Conservation (phyloP, 2,329 filamentous ascomycete genomes). For the Neoarthrinium moseri region DNA sequence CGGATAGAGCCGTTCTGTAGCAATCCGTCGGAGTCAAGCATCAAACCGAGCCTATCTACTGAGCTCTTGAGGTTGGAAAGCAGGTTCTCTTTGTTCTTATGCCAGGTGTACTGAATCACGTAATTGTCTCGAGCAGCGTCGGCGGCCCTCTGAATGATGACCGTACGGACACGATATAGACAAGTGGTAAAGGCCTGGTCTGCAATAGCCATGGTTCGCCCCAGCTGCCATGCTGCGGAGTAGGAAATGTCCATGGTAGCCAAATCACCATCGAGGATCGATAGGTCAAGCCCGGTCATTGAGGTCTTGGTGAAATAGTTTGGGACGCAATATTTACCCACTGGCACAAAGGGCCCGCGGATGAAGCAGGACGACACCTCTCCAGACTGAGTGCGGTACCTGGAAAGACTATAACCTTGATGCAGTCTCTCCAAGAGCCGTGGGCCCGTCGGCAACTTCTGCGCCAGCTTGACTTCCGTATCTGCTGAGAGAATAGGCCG, state of each 20-base stretch:
- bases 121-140: not conserved
- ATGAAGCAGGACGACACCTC: too few species aligned
- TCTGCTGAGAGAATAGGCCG: too few species aligned
- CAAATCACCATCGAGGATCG: constrained; percentile 35
- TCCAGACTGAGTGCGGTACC: too few species aligned
- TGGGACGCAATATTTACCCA: too few species aligned
- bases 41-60: not conserved
- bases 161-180: constrained; percentile 18
- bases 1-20: not conserved
- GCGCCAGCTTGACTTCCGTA: too few species aligned
- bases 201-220: constrained; percentile 35
- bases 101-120: constrained; percentile 1
- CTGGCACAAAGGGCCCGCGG: too few species aligned
- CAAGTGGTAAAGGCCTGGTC: constrained; percentile 21
- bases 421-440: too few species aligned
- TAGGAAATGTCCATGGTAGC: constrained; percentile 45
- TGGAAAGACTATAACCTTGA: too few species aligned
- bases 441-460: too few species aligned
- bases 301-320: too few species aligned
- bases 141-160: constrained; percentile 14
- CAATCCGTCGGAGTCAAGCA: not conserved
- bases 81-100: not conserved
- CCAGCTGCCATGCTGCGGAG: constrained; percentile 41
- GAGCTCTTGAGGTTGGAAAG: not conserved
- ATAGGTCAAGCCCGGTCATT: too few species aligned